Evolutionary conservation across 345 rosid genomes (phyloP), one percentile per base, ranked within the genome.

Genomic region (Ceriops decandra): DNA sequence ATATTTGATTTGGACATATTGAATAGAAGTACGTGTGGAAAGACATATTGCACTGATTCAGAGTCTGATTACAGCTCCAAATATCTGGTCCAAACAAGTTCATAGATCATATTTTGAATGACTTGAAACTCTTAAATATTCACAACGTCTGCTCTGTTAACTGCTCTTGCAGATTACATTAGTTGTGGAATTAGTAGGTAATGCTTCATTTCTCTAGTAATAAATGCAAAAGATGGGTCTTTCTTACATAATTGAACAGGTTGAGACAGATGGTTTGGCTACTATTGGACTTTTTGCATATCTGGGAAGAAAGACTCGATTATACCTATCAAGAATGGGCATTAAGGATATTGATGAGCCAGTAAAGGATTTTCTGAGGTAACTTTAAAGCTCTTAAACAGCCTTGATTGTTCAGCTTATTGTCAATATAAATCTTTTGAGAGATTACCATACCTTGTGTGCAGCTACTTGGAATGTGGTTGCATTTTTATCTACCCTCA

Each of bases 391-490:
- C 62, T 67, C 53, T 20, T 36, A 28, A 61, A 59, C 27, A 69
- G 54, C 19, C 60, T 20, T 56, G 27, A 20, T 57, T 58, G 32
- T 71, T 68, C 21, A 1, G 19, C 62, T 36, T 32, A 58, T 57
- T 60, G 26, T 57, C 46, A 46, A 31, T 33, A 69, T 36, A 47
- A 7, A 63, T 52, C 30, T 24, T 27, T 46, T 6, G 69, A 60
- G 36, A 32, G 64, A 20, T 67, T 7, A 19, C n/a, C 67, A 36
- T 68, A 32, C 52, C 69, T 57, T 71, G 62, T 38, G 31, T 71
- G 79, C 84, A 88, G 90, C 70, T 86, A 82, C 76, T 69, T 88
- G 89, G 93, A 88, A 76, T 88, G 89, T 49, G 89, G 90, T 22
- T 79, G 80, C 69, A 73, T 84, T 77, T 88, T 88, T 77, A 76